Conservation (phyloP, 2,329 filamentous ascomycete species). For the Aspergillus glaucus region DNA sequence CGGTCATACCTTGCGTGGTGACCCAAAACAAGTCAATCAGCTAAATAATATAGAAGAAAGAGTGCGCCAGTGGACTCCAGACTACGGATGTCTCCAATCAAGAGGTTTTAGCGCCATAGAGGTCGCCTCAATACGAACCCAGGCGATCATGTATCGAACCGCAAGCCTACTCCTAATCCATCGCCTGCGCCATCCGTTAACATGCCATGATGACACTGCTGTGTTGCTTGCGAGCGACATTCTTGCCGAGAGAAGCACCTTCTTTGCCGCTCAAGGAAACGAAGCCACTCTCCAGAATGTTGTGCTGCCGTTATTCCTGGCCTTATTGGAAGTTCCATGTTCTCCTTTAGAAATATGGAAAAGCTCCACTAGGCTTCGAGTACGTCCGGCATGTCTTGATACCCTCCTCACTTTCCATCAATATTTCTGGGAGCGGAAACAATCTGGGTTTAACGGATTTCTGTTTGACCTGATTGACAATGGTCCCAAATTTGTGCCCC, state of each 20-base stretch:
- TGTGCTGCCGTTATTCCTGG: constrained; percentile 1
- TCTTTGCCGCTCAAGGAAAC: not conserved
- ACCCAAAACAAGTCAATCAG: not conserved
- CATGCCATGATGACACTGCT: not conserved
- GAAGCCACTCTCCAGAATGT: constrained; percentile 2
- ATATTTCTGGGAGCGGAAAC: constrained; percentile 2
- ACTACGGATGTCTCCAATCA: not conserved
- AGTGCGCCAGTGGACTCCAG: constrained; percentile 1
- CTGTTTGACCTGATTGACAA: constrained; percentile 1
- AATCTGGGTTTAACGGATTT: not conserved
- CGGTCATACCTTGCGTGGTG: not conserved
- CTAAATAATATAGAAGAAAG: not conserved
- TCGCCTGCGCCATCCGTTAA: constrained; percentile 3
- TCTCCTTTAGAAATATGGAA: constrained; percentile 1
- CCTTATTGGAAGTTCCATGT: constrained; percentile 2
- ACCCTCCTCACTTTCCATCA: not conserved
- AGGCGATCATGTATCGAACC: constrained; percentile 4
- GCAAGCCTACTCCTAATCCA: constrained; percentile 5
- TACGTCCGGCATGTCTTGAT: constrained; percentile 2
- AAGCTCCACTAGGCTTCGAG: constrained; percentile 1
- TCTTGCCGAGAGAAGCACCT: constrained; percentile 2
- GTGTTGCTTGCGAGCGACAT: constrained; percentile 3
- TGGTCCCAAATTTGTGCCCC: constrained; percentile 1
- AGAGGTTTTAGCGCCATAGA: constrained; percentile 1
- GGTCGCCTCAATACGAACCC: constrained; percentile 3